phyloP scores from a whole-genome alignment of 768 basidiomycete species.

The Russula olivacea region DNA sequence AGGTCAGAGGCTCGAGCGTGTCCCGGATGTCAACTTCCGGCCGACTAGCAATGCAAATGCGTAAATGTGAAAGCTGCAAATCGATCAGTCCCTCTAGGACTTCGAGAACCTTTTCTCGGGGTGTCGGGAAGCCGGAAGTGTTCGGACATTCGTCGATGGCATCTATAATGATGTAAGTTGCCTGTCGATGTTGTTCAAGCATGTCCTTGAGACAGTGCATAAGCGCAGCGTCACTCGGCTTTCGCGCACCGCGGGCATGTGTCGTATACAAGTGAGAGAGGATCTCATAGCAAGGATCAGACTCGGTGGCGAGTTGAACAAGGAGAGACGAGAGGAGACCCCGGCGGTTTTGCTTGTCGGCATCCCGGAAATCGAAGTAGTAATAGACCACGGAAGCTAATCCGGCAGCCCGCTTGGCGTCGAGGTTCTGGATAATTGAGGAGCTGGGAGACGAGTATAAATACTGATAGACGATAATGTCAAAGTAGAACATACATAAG shows the following conservation, averaged over 20 bases:
- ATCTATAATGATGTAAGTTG: constrained; percentile 6
- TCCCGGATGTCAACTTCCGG: constrained; percentile 3
- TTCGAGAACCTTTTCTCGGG: constrained; percentile 3
- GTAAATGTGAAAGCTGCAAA: neutral
- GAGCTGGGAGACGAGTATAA: neutral
- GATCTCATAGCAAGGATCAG: neutral
- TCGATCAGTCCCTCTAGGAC: neutral
- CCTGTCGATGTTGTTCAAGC: neutral
- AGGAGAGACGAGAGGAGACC: constrained; percentile 11
- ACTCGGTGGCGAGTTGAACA: constrained; percentile 1
- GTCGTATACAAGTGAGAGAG: neutral
- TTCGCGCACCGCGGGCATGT: neutral
- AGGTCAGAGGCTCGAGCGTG: neutral
- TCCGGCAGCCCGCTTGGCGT: neutral
- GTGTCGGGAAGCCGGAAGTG: neutral
- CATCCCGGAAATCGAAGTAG: constrained; percentile 14
- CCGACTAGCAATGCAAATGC: constrained; percentile 6
- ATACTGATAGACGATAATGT: neutral
- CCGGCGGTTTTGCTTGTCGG: neutral
- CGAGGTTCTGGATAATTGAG: constrained; percentile 6
- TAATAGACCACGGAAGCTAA: constrained; percentile 10
- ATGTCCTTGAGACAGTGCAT: constrained; percentile 1
- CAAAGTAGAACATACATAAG: neutral
- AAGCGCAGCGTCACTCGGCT: neutral
- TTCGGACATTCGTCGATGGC: constrained; percentile 14